Evolutionary conservation across 2,329 filamentous ascomycete genomes (phyloP).

Genomic region (Metarhizium robertsii): DNA sequence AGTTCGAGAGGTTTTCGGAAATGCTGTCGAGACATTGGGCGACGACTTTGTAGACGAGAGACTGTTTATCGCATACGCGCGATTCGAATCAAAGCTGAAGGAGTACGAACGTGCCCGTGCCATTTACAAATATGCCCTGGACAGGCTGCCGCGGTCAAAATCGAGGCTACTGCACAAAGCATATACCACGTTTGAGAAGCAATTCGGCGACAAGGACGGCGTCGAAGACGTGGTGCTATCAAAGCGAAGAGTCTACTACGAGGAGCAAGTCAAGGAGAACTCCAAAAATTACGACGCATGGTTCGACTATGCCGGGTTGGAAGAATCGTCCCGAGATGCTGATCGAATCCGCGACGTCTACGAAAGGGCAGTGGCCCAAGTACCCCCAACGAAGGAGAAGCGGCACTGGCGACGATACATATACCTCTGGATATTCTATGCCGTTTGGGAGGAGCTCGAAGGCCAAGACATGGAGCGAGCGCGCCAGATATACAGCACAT

Average conservation of each 20-base stretch:
- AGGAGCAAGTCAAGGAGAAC: constrained; percentile 88
- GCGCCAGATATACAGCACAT: constrained; percentile 84
- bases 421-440: constrained; percentile 97
- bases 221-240: constrained; percentile 95
- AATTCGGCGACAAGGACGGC: constrained; percentile 86
- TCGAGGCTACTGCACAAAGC: constrained; percentile 81
- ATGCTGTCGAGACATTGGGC: constrained; percentile 78
- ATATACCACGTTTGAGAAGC: constrained; percentile 97
- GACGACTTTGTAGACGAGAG: constrained; percentile 96
- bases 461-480: constrained; percentile 70
- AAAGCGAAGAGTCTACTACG: constrained; percentile 86
- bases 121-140: constrained; percentile 94
- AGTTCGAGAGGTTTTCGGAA: constrained; percentile 85
- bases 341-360: constrained; percentile 88
- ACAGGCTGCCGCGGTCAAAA: constrained; percentile 80
- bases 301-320: constrained; percentile 89
- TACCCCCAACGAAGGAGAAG: constrained; percentile 93
- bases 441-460: constrained; percentile 86
- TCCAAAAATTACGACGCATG: constrained; percentile 94
- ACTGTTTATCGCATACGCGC: constrained; percentile 90
- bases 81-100: constrained; percentile 88
- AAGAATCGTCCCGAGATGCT: constrained; percentile 74
- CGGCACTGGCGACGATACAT: constrained; percentile 96
- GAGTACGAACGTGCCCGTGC: constrained; percentile 89
- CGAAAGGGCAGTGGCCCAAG: constrained; percentile 88